Evolutionary conservation across 2,329 filamentous ascomycete species (phyloP).

Genomic region (Xylariaceae sp.): DNA sequence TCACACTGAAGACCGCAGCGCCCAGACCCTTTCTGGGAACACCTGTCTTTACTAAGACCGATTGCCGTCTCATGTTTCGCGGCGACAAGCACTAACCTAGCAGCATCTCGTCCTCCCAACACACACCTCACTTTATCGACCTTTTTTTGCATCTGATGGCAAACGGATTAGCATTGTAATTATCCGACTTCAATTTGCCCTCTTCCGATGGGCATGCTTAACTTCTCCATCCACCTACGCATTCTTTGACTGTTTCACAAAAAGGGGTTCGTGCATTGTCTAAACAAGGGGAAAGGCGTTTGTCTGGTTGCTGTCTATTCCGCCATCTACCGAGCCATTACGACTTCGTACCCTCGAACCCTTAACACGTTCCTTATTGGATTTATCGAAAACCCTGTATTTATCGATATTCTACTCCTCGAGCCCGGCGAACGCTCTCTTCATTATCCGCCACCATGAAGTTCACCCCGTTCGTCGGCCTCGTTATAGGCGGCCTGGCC

Average conservation of each 20-base stretch:
- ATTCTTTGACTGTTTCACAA: constrained; percentile 21
- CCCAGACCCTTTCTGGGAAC: neutral
- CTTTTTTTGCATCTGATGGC: neutral
- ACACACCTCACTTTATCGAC: neutral
- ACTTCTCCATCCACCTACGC: constrained; percentile 10
- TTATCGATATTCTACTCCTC: neutral
- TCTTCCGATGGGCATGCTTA: constrained; percentile 7
- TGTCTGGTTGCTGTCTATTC: constrained; percentile 8
- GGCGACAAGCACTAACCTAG: neutral
- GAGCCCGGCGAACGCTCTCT: constrained; percentile 1
- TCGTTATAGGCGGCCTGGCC: constrained; percentile 51
- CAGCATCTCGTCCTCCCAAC: neutral
- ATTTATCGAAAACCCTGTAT: neutral
- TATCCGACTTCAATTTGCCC: constrained; percentile 7
- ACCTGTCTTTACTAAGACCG: neutral
- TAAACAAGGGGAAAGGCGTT: constrained; percentile 20
- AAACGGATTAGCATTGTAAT: constrained; percentile 2
- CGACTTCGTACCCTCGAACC: neutral
- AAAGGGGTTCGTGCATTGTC: constrained; percentile 21
- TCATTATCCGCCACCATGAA: constrained; percentile 47
- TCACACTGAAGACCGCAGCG: neutral
- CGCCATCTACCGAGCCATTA: neutral
- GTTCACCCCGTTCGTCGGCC: constrained; percentile 54
- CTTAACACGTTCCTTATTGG: constrained; percentile 1
- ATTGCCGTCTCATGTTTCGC: neutral